phyloP scores from a whole-genome alignment of 768 basidiomycete species.

The Kwoniella mangroviensis region DNA sequence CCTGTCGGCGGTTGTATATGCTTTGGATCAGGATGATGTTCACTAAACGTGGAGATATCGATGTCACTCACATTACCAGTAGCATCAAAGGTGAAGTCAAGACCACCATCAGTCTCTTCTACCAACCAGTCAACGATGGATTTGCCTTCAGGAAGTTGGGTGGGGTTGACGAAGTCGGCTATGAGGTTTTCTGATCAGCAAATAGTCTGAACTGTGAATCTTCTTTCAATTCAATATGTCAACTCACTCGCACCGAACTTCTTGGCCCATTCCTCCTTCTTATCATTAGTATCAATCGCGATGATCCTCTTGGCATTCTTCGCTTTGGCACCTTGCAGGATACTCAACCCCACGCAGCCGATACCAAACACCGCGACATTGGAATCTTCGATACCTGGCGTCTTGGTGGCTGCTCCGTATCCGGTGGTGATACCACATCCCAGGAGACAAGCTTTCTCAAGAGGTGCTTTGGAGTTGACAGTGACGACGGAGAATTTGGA shows the following conservation, averaged over 20 bases:
- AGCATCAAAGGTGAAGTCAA: slow-evolving; percentile 96
- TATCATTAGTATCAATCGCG: slow-evolving; percentile 85
- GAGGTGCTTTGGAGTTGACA: slow-evolving; percentile 79
- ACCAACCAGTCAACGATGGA: slow-evolving; percentile 87
- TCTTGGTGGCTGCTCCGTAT: slow-evolving; percentile 93
- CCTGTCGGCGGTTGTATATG: slow-evolving; percentile 59
- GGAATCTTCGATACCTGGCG: slow-evolving; percentile 75
- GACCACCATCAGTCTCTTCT: slow-evolving; percentile 92
- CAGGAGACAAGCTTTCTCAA: slow-evolving; percentile 95
- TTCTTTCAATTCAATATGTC: background rate
- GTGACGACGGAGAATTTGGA: slow-evolving; percentile 96
- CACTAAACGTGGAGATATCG: slow-evolving; percentile 1
- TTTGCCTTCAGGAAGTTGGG: slow-evolving; percentile 72
- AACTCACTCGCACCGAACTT: slow-evolving; percentile 80
- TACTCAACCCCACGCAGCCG: slow-evolving; percentile 91
- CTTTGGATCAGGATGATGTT: no score
- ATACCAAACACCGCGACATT: slow-evolving; percentile 94
- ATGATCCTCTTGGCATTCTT: slow-evolving; percentile 87
- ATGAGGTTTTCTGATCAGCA: no score
- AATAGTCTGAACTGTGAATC: no score
- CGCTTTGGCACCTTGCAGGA: slow-evolving; percentile 75
- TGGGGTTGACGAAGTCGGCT: slow-evolving; percentile 87
- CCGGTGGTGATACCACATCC: slow-evolving; percentile 96
- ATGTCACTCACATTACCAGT: slow-evolving; percentile 75
- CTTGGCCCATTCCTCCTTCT: slow-evolving; percentile 83